A percentile compares a stretch with the other conserved stretches of the same genome.
These are phyloP conservation scores for Boletus reticuloceps DNA, from an alignment of 768 basidiomycete species.

Conservation along the genomic window DNA sequence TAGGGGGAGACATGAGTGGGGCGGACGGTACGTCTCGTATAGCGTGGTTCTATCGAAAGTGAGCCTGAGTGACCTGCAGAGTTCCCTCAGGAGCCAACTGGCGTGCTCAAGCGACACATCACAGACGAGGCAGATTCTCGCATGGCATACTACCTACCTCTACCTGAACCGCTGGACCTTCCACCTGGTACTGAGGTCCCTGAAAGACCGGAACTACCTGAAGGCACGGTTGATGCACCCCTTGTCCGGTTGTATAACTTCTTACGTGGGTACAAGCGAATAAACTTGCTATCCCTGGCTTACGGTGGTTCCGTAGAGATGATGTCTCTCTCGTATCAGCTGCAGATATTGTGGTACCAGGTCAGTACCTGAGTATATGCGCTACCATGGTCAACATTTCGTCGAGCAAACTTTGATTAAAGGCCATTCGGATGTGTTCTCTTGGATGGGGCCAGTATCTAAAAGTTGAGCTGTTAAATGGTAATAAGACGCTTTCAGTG, in stretches of 20 bases:
- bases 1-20: conserved; percentile 72
- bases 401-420: neutral
- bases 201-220: conserved; percentile 48
- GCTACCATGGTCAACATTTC: neutral
- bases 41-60: neutral
- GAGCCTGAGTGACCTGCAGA: conserved; percentile 39
- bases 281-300: neutral
- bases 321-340: conserved; percentile 89
- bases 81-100: conserved; percentile 67
- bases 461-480: conserved; percentile 63
- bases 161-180: conserved; percentile 40
- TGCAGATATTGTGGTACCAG: conserved; percentile 86
- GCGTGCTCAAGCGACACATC: conserved; percentile 62
- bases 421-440: conserved; percentile 75
- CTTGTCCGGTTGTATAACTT: conserved; percentile 86
- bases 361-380: conserved; percentile 24
- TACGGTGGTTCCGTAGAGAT: conserved; percentile 52
- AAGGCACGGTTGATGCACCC: conserved; percentile 73
- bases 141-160: conserved; percentile 59
- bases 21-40: conserved; percentile 52
- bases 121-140: conserved; percentile 71
- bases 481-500: conserved; percentile 64
- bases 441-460: conserved; percentile 85
- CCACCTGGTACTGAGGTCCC: conserved; percentile 42
- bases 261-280: conserved; percentile 58